phyloP scores from a whole-genome alignment of 345 rosid genomes.

The Chamaenerion angustifolium region DNA sequence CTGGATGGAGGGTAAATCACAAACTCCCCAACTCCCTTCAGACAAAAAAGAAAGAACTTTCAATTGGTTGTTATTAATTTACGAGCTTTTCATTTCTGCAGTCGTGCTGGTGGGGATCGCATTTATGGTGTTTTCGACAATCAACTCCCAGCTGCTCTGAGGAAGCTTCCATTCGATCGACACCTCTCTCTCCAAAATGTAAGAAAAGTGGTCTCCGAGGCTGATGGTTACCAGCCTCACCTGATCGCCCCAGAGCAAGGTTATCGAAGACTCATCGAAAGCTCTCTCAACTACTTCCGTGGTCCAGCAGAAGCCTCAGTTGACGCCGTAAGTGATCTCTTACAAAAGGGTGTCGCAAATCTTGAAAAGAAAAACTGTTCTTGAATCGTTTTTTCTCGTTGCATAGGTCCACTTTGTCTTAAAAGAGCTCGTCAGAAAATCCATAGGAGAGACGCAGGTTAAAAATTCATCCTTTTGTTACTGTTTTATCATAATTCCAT shows the following conservation, averaged over 20 bases:
- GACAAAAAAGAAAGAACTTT: neutral
- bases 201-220: constrained; percentile 60
- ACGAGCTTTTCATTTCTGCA: constrained; percentile 9
- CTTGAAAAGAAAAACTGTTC: neutral
- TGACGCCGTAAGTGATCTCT: constrained; percentile 50
- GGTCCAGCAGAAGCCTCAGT: constrained; percentile 88
- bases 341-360: neutral
- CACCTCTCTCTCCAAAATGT: constrained; percentile 74
- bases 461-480: neutral
- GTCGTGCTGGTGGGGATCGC: constrained; percentile 83
- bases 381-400: neutral
- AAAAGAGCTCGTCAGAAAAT: constrained; percentile 73
- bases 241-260: constrained; percentile 86
- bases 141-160: constrained; percentile 79
- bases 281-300: constrained; percentile 52
- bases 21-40: no score
- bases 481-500: neutral
- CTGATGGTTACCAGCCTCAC: constrained; percentile 88
- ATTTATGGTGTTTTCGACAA: constrained; percentile 76
- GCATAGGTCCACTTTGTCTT: constrained; percentile 59
- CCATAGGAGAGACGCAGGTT: constrained; percentile 64
- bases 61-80: neutral
- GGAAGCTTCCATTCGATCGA: constrained; percentile 81
- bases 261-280: constrained; percentile 60
- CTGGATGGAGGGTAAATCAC: constrained; percentile 76